A percentile compares a stretch with the other conserved stretches of the same genome.
Evolutionary conservation across 768 basidiomycete genomes (phyloP).

Genomic region (Punctularia strigosozonata): DNA sequence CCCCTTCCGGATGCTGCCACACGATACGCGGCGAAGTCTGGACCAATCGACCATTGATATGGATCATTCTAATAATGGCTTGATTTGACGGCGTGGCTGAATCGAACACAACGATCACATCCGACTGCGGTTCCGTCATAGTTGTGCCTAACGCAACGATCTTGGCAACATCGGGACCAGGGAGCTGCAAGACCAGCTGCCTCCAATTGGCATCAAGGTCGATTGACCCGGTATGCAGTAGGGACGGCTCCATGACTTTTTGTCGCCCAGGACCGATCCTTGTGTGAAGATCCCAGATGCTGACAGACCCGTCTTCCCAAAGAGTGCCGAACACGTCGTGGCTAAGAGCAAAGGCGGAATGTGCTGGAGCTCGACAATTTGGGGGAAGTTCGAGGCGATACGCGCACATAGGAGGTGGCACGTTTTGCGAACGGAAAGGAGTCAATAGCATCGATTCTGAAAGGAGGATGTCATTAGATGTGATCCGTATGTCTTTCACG

Average conservation of each 20-base stretch:
- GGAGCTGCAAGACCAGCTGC: no score
- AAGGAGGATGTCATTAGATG: background rate
- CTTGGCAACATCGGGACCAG: no score
- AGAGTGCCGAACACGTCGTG: conserved; percentile 53
- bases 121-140: no score
- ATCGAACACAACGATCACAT: no score
- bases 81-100: no score
- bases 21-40: conserved; percentile 16
- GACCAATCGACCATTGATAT: conserved; percentile 37
- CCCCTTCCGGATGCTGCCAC: conserved; percentile 38
- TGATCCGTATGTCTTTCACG: background rate
- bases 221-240: no score
- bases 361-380: conserved; percentile 35
- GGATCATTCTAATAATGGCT: conserved; percentile 1
- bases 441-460: conserved; percentile 52
- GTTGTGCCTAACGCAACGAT: no score
- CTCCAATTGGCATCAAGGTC: no score
- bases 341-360: conserved; percentile 48
- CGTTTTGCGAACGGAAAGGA: conserved; percentile 86
- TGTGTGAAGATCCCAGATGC: conserved; percentile 61
- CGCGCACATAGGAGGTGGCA: conserved; percentile 97
- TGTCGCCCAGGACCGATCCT: conserved; percentile 43
- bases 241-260: conserved; percentile 50
- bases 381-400: conserved; percentile 25
- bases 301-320: conserved; percentile 57